These are phyloP conservation scores for Salvia rosmarinus DNA, from an alignment of 257 asterid genomes.

Conservation along the genomic window DNA sequence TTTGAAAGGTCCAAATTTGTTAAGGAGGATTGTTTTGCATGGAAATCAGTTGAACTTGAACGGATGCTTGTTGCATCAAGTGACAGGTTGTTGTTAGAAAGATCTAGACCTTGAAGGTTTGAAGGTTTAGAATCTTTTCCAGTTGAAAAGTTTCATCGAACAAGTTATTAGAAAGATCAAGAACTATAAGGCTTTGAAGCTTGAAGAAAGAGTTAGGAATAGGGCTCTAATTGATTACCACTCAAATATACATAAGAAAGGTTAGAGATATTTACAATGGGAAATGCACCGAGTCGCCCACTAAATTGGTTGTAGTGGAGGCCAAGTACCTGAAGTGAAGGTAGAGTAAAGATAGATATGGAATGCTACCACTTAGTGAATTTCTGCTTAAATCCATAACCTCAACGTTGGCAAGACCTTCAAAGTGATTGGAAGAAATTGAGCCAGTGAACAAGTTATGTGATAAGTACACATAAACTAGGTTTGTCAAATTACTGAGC, in stretches of 20 bases:
- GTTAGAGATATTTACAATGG: neutral
- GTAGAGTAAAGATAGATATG: constrained; percentile 32
- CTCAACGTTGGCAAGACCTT: neutral
- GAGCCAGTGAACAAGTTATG: constrained; percentile 32
- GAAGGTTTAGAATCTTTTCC: constrained; percentile 26
- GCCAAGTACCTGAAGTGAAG: constrained; percentile 29
- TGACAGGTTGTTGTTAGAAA: constrained; percentile 45
- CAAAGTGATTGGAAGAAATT: constrained; percentile 25
- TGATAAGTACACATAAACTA: constrained; percentile 33
- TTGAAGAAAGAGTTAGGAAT: constrained; percentile 32
- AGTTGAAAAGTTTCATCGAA: constrained; percentile 28
- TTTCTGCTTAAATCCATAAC: neutral
- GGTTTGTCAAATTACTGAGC: constrained; percentile 25
- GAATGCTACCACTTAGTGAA: constrained; percentile 37
- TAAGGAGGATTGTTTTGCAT: constrained; percentile 20
- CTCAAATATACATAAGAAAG: constrained; percentile 30
- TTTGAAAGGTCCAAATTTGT: constrained; percentile 40
- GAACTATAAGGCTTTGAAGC: constrained; percentile 6
- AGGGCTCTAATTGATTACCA: constrained; percentile 28
- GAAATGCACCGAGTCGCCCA: constrained; percentile 34
- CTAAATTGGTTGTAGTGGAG: constrained; percentile 40
- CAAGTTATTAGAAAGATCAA: constrained; percentile 35
- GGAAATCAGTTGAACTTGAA: constrained; percentile 21
- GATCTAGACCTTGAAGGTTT: constrained; percentile 36
- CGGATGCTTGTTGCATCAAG: constrained; percentile 1